A percentile compares a stretch with the other conserved stretches of the same genome.
Conservation (phyloP, 129 eudicot genomes). For the Lactuca saligna region DNA sequence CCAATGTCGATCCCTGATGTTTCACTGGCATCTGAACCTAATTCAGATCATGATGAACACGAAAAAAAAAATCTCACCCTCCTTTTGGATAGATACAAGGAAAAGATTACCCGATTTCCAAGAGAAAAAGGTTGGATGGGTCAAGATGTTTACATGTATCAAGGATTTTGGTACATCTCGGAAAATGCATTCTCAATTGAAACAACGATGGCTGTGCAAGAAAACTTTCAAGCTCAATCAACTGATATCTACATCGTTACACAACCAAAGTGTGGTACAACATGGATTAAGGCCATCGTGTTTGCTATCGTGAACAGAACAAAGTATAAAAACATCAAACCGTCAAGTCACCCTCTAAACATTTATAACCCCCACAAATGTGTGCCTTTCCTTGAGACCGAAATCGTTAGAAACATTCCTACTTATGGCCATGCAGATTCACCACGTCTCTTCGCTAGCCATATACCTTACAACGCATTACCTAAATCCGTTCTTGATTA, state of each 20-base stretch:
- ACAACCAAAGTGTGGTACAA: constrained; percentile 41
- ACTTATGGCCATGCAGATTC: background rate
- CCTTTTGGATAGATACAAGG: constrained; percentile 17
- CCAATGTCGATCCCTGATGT: no score
- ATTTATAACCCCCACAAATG: constrained; percentile 35
- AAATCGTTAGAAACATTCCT: background rate
- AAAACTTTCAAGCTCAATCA: constrained; percentile 35
- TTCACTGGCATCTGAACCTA: background rate
- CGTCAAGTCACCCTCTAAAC: constrained; percentile 34
- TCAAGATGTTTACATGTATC: constrained; percentile 24
- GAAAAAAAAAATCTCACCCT: constrained; percentile 16
- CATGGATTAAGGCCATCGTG: constrained; percentile 51
- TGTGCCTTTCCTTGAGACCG: constrained; percentile 28
- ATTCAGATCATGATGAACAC: constrained; percentile 5
- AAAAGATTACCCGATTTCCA: constrained; percentile 22
- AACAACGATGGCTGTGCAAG: constrained; percentile 18
- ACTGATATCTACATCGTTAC: constrained; percentile 42
- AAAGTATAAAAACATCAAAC: background rate
- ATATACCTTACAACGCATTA: constrained; percentile 36
- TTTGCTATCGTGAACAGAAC: constrained; percentile 34
- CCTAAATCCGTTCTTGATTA: constrained; percentile 34
- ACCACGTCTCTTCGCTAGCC: constrained; percentile 41
- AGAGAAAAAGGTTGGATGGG: constrained; percentile 46
- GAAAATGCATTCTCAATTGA: constrained; percentile 15
- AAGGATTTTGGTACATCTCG: constrained; percentile 41